Evolutionary conservation across 129 eudicot genomes (phyloP), one percentile per base, ranked within the genome.

Genomic region (Scalesia atractyloides): DNA sequence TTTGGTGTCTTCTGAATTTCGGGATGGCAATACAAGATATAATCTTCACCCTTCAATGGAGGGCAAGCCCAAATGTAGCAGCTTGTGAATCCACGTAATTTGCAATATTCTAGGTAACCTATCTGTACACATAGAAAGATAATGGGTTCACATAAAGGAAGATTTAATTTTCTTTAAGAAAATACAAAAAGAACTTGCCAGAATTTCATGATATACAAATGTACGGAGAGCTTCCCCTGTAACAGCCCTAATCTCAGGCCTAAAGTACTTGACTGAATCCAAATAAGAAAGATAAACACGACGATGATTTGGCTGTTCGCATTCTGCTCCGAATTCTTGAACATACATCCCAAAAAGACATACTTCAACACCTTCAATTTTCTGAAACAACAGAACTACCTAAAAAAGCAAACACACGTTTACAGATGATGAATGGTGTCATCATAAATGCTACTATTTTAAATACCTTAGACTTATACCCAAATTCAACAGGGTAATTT

Each of bases 21-120:
- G 20, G 99, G 99, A 77, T 95, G 99, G 79, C 97, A 95, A 83
- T 95, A 95, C 73, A 95, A 82, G 39, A 95, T 95, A 81, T 91
- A 90, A 80, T 95, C 99, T 88, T 95, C 99, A 36, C 97, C 99
- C 90, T 91, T 95, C 30, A 91, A 72, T 30, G 97, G 99, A 71
- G 99, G 99, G 79, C 97, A 95, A 50, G 99, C 97, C 99, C 99
- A 95, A 74, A 95, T 95, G 70, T 95, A 95, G 85, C 99, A 95
- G 82, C 97, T 91, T 41, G 97, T 83, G 81, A 95, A 95, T 72
- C 99, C 99, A 36, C 99, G 89, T 60, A 51, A 72, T 74, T 91
- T 91, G 85, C 97, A 95, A 72, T 90, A 89, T 68, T 95, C 99
- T 43, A 95, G 84, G 75, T 95, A 95, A 49, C 99, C 99, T 81